Base-by-base conservation (phyloP, 2,329 filamentous ascomycete genomes). In the Neocucurbitaria cava region DNA sequence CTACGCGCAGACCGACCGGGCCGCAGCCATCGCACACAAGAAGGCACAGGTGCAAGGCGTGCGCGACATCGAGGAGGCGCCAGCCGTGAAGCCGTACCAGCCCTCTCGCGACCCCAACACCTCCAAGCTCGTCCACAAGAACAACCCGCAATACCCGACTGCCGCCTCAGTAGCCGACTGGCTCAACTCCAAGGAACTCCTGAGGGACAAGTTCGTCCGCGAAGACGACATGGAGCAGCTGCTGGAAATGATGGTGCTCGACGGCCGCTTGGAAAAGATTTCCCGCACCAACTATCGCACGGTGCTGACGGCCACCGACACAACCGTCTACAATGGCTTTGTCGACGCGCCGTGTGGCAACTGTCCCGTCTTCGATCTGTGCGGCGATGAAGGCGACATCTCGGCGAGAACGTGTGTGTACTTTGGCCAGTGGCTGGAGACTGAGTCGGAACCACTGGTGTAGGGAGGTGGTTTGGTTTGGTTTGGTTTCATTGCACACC, bases 291-390 rank as follows among this genome's bases (percentile, higher is more conserved):
- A 77, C 30, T 88, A 86, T 65, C 73, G 80, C 9, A 78, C 77
- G 1, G 76, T 78, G 36, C 68, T 72, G 53, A 78, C 66, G 60
- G 61, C 69, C 1, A 67, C 59, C 18, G 76, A 79, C 35, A 78
- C 77, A 5, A 80, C 78, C n/a, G 75, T 66, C n/a, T 80, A 82
- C 62, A 96, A 93, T 65, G 90, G 90, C 3, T 86, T 94, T 62
- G 96, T 91, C 1, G 92, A 97, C 74, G 88, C 89, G 2, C 95
- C 95, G 1, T 99, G 95, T 75, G 93, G 94, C 1, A 84, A 87
- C 50, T 99, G 95, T 75, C 95, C 95, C 0, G 94, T 97, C 2
- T 96, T 96, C 73, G 89, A 95, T 53, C 83, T 98, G 1, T 99
- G 95, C 73, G 89, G 91, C 62, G 91, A 96, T 56, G 92, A 92